Base-by-base conservation (phyloP, 2,329 filamentous ascomycete species). In the Fusarium keratoplasticum region DNA sequence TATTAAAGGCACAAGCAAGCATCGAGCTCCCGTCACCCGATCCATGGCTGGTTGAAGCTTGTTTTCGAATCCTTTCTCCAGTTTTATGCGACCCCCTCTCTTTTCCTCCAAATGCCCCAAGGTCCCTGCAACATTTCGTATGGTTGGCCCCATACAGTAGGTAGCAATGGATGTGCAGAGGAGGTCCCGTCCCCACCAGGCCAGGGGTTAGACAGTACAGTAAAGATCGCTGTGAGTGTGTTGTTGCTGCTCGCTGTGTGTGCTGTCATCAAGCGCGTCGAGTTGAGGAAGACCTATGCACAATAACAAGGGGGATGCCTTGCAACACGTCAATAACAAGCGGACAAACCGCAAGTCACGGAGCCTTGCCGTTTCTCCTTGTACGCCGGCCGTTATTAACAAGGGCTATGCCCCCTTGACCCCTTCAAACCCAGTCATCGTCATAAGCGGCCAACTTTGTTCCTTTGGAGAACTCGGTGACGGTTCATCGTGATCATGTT, bases 41-140 rank as follows among this genome's bases (percentile, higher is more conserved):
- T 77, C 62, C 63, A 71, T 66, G 67, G 65, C 40, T 33, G 63
- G 52, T 40, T 36, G 66, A 66, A 66, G 69, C 68, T 72, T 77
- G 66, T 66, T 62, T 64, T 54, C 33, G 35, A n/a, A 71, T 76
- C 55, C 55, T 35, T 42, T 33, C 59, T 67, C 57, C 61, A 67
- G 58, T 70, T 74, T 76, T 71, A 69, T 64, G 64, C 59, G 67
- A 63, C 62, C 72, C 59, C 54, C 65, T 59, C 68, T 58, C 59
- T 66, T 63, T 36, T 52, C 47, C 47, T 52, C 47, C 47, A 52
- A 31, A 27, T 52, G 47, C 47, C 44, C 55, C 55, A 35, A 25
- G 74, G 59, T 61, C 66, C 60, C 64, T 74, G 64, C 44, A 69
- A 57, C 52, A 66, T 54, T 66, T 74, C 64, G 73, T 77, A 67